These are phyloP conservation scores for Xylaria venustula DNA, from an alignment of 495 filamentous ascomycete species.

Conservation along the genomic window DNA sequence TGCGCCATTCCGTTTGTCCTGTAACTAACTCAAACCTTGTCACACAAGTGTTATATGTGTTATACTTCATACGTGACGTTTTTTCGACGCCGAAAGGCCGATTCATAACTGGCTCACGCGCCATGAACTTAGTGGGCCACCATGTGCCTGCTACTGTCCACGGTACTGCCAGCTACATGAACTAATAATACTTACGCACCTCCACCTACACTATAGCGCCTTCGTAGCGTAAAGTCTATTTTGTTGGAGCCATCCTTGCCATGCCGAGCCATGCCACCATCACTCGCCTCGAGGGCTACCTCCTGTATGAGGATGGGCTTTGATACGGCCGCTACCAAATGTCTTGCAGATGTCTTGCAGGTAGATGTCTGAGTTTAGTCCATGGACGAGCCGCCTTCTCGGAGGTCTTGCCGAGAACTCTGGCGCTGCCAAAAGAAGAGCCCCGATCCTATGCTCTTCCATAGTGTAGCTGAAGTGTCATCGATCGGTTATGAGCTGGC, in stretches of 20 bases:
- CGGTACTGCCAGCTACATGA: background rate
- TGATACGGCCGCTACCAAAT: background rate
- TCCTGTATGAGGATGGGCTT: background rate
- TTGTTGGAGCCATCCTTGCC: background rate
- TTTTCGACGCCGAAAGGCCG: background rate
- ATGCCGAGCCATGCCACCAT: background rate
- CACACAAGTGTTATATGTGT: background rate
- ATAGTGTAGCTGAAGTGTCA: background rate
- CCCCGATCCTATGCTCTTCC: background rate
- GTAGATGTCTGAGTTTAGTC: background rate
- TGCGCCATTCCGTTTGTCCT: too few relatives aligned
- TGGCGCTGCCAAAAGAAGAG: background rate
- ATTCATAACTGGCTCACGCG: constrained; percentile 1
- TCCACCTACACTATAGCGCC: constrained; percentile 3
- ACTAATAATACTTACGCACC: background rate
- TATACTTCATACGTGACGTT: constrained; percentile 8
- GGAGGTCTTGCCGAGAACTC: background rate
- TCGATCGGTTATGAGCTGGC: background rate
- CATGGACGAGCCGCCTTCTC: background rate
- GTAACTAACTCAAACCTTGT: constrained; percentile 2
- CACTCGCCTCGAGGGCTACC: background rate
- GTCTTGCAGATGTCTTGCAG: constrained; percentile 9
- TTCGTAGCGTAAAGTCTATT: constrained; percentile 20
- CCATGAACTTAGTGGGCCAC: too few relatives aligned
- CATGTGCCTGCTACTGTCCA: too few relatives aligned